These are phyloP conservation scores for Citropsis articulata DNA, from an alignment of 345 rosid species.

Conservation along the genomic window DNA sequence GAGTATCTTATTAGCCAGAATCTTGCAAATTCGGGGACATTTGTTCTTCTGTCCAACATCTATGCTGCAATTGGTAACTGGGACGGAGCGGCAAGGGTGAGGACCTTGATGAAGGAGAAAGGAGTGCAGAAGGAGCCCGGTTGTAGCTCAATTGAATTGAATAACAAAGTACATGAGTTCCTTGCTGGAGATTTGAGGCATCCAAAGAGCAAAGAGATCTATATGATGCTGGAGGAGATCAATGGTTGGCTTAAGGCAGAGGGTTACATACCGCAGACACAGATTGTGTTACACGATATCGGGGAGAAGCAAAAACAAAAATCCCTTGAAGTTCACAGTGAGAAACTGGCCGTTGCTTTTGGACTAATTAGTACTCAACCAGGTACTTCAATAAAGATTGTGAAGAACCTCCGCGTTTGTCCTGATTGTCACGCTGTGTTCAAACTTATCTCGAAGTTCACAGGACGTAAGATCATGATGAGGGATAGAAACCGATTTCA, in stretches of 20 bases:
- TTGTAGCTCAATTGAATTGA: conserved; percentile 58
- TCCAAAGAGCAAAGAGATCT: conserved; percentile 45
- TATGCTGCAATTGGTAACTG: conserved; percentile 59
- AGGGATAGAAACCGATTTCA: conserved; percentile 80
- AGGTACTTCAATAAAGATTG: conserved; percentile 48
- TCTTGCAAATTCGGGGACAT: conserved; percentile 60
- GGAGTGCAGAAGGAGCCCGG: conserved; percentile 65
- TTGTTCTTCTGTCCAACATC: conserved; percentile 61
- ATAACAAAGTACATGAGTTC: conserved; percentile 50
- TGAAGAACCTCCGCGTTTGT: conserved; percentile 71
- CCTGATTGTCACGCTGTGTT: conserved; percentile 61
- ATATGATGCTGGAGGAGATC: conserved; percentile 47
- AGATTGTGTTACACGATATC: conserved; percentile 51
- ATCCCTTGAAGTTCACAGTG: conserved; percentile 67
- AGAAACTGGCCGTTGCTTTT: conserved; percentile 65
- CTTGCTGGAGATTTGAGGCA: conserved; percentile 52
- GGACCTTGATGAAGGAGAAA: conserved; percentile 69
- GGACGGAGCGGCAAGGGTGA: conserved; percentile 54
- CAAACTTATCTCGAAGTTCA: conserved; percentile 58
- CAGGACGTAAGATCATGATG: conserved; percentile 60
- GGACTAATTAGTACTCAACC: conserved; percentile 63
- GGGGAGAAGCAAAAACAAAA: conserved; percentile 46
- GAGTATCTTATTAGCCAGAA: conserved; percentile 49
- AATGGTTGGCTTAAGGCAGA: conserved; percentile 37
- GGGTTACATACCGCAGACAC: conserved; percentile 39